Evolutionary conservation across 75 land plant species (phyloP), one percentile per base, ranked within the genome.

Genomic region (Selaginella moellendorffii): DNA sequence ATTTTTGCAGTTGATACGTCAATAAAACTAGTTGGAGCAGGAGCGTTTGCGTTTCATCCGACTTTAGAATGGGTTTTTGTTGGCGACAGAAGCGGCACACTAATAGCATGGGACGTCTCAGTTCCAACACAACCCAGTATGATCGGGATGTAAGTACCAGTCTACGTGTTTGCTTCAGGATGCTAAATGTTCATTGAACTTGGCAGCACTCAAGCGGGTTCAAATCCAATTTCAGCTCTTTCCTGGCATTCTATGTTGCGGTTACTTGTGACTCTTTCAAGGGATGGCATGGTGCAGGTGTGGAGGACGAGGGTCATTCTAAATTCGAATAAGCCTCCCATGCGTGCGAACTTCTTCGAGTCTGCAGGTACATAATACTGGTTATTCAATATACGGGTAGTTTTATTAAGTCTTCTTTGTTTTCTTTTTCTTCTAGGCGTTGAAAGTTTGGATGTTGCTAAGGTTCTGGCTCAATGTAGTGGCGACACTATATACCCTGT

Each of bases 61-160:
- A 85, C 84, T 21, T 54, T 95, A 68, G 99, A 95, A 54, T 95
- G 90, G 90, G 81, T 95, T 51, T 95, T 95, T 77, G 75, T 95
- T 77, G 99, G 96, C 68, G 99, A 95, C 69, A 65, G 91, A 29
- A 72, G 85, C 64, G 99, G 99, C 30, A 74, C 99, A 53, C 85
- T 95, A 60, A 54, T 95, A 22, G 99, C 99, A 63, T 95, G 99
- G 99, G 99, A 95, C 74, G 96, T 95, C 1, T 95, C 99, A 54
- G 88, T 82, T 14, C 67, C 73, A 46, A 88, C 76, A 59, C 82
- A 81, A 27, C 99, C 99, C 22, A 83, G 46, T 67, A 80, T 95
- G 96, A 95, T 95, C 71, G 99, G 99, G 75, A 89, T 95, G 99
- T 93, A 68, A 84, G 86, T 74, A 27, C 46, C n/a, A n/a, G n/a